Evolutionary conservation across 2,329 filamentous ascomycete species (phyloP), one percentile per base, ranked within the genome.

Genomic region (Hirsutella thompsonii): DNA sequence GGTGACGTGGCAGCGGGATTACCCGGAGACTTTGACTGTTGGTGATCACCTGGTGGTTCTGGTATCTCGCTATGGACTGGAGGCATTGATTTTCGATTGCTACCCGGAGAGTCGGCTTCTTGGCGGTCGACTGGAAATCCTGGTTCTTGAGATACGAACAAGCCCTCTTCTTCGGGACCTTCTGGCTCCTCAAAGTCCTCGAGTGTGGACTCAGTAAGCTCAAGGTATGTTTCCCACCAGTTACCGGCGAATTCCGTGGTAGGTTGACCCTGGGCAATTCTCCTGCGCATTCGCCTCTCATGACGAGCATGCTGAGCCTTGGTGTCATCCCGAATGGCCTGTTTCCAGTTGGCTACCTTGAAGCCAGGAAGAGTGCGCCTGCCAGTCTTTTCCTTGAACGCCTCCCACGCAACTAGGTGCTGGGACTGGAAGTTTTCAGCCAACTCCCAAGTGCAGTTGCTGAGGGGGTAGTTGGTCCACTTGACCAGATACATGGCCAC

Each of bases 371-470:
- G 45, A 8, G 54, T 49, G 11, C 62, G 60, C 8, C 51, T 51
- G 3, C 51, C 54, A 9, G 61, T 55, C 6, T 55, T 52, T n/a
- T 51, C 47, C 47, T 67, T 68, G 5, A 53, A 59, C 20, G 58
- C 51, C 38, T 61, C 53, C 73, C 73, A 76, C 3, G 61, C 51
- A 0, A 51, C 44, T 2, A 66, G 49, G 5, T 74, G 53, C 0
- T 57, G 56, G 2, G 54, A 46, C 0, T 55, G 56, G 4, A 76
- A 51, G 41, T 73, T 57, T 5, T 61, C 53, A 9, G 52, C 47
- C 0, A 72, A 70, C 47, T 78, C 73, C 73, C 73, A 78, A 3
- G 58, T 60, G 36, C 60, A 59, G n/a, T 58, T 53, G 23, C 48
- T 44, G 0, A 67, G 49, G 1, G 51, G 46, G 37, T 51, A 65